Percentiles rank a stretch among this genome's conserved stretches.
These are phyloP conservation scores for Misopates orontium DNA, from an alignment of 257 asterid species.

Conservation along the genomic window DNA sequence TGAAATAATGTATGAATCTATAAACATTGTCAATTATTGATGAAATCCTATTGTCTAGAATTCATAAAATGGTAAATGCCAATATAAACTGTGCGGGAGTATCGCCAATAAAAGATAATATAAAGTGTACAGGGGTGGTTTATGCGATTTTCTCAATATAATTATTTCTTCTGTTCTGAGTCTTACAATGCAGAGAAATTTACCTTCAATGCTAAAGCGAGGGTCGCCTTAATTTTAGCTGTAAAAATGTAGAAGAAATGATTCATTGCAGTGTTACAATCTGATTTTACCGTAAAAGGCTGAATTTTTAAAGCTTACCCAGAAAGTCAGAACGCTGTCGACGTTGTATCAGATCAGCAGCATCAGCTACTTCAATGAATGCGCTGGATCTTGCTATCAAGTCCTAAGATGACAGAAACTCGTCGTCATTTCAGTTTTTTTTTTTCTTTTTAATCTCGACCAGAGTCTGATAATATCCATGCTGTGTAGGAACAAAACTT, in stretches of 20 bases:
- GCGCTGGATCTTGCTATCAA: conserved; percentile 71
- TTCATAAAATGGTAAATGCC: too few species aligned
- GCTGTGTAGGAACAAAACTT: conserved; percentile 4
- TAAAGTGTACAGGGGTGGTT: not conserved
- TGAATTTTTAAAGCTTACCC: conserved; percentile 45
- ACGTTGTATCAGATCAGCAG: conserved; percentile 90
- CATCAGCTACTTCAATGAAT: conserved; percentile 67
- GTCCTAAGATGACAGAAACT: conserved; percentile 61
- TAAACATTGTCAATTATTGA: too few species aligned
- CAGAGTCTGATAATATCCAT: conserved; percentile 14
- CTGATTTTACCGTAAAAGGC: not conserved
- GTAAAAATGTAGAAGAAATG: conserved; percentile 23
- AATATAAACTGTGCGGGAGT: too few species aligned
- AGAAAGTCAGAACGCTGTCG: conserved; percentile 89
- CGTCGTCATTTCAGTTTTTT: conserved; percentile 33
- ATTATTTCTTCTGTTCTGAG: conserved; percentile 1
- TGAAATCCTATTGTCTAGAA: too few species aligned
- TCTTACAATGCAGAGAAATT: conserved; percentile 5
- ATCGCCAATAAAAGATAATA: too few species aligned
- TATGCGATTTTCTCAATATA: not conserved
- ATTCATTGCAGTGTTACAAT: conserved; percentile 2
- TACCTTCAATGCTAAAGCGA: conserved; percentile 63
- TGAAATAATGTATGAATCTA: too few species aligned
- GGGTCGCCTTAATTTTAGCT: conserved; percentile 69
- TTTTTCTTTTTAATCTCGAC: conserved; percentile 13